These are phyloP conservation scores for Friedmanniomyces endolithicus DNA, from an alignment of 495 filamentous ascomycete species.

Conservation along the genomic window DNA sequence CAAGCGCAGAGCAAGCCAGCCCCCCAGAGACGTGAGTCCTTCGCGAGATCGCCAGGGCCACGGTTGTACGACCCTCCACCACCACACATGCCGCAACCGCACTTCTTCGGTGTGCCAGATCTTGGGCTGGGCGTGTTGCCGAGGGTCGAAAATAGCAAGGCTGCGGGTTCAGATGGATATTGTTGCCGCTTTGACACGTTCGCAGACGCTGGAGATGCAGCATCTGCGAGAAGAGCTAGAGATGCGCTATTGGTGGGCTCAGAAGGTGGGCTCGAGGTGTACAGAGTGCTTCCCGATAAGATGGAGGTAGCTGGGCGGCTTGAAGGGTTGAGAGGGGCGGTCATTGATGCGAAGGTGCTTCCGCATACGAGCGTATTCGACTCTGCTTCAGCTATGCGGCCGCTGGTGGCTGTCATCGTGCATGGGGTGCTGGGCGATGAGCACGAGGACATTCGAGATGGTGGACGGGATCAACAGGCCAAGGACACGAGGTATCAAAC, in stretches of 20 bases:
- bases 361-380: constrained; percentile 26
- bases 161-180: constrained; percentile 51
- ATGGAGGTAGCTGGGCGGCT: constrained; percentile 53
- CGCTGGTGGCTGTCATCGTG: constrained; percentile 60
- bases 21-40: background rate
- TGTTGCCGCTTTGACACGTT: constrained; percentile 72
- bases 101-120: constrained; percentile 50
- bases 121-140: constrained; percentile 34
- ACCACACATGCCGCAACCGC: constrained; percentile 68
- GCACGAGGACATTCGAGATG: background rate
- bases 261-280: constrained; percentile 61
- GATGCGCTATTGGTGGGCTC: constrained; percentile 60
- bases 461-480: background rate
- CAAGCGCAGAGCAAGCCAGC: background rate
- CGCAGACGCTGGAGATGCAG: constrained; percentile 34
- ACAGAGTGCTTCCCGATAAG: constrained; percentile 53
- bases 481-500: constrained; percentile 56
- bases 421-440: constrained; percentile 51
- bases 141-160: constrained; percentile 27
- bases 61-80: constrained; percentile 42
- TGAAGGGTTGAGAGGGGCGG: constrained; percentile 64
- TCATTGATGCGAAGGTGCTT: constrained; percentile 68
- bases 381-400: constrained; percentile 27
- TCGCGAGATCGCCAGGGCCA: constrained; percentile 12
- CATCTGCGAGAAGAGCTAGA: constrained; percentile 41